Percentiles rank a stretch among this genome's conserved stretches.
These are phyloP conservation scores for Mycena alexandri DNA, from an alignment of 768 basidiomycete genomes.

Conservation along the genomic window DNA sequence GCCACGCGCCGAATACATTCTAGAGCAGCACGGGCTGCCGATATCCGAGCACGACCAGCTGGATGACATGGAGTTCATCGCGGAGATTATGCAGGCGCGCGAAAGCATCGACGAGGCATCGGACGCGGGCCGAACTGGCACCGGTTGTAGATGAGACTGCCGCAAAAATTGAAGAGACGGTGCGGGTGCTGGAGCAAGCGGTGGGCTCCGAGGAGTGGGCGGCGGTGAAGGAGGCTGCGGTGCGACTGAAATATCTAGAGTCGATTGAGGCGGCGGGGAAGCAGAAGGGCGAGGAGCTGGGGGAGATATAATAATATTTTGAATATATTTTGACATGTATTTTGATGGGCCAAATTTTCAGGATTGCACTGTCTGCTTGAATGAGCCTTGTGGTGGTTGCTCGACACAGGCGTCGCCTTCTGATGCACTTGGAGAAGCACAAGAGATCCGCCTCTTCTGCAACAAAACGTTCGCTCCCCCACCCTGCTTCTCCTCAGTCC, in stretches of 20 bases:
- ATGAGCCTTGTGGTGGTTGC: constrained; percentile 66
- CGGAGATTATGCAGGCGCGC: constrained; percentile 82
- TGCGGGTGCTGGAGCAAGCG: constrained; percentile 60
- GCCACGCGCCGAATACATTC: constrained; percentile 84
- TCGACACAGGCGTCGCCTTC: constrained; percentile 64
- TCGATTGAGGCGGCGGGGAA: constrained; percentile 68
- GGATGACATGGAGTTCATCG: constrained; percentile 78
- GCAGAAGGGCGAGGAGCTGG: constrained; percentile 13
- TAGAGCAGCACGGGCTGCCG: constrained; percentile 69
- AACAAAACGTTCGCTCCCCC: constrained; percentile 65
- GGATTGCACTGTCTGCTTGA: neutral
- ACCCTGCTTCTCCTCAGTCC: constrained; percentile 20
- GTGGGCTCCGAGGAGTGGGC: constrained; percentile 69
- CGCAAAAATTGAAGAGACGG: constrained; percentile 64
- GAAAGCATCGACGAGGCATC: constrained; percentile 81
- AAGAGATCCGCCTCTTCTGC: constrained; percentile 44
- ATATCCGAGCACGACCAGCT: constrained; percentile 79
- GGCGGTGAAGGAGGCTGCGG: constrained; percentile 66
- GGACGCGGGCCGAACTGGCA: constrained; percentile 62
- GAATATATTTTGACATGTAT: constrained; percentile 32
- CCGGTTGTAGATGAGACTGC: constrained; percentile 63
- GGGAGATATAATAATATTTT: too few relatives aligned
- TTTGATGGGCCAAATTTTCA: neutral
- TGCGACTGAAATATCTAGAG: constrained; percentile 81
- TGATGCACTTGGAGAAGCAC: constrained; percentile 69